Percentiles rank a stretch among this genome's conserved stretches.
Evolutionary conservation across 164 flowering plant species (phyloP).

Genomic region (Saururus chinensis): DNA sequence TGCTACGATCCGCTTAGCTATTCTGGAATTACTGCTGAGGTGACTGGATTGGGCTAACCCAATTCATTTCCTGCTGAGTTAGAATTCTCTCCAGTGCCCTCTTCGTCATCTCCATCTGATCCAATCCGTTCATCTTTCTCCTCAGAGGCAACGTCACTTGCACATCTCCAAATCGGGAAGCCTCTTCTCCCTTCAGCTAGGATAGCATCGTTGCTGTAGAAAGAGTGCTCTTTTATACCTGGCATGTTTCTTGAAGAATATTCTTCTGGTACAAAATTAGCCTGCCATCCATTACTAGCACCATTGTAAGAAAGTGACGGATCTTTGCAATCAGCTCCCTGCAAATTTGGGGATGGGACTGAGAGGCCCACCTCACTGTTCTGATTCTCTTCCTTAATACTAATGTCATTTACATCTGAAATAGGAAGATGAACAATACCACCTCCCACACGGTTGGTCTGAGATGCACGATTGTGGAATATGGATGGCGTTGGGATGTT

Average conservation of each 20-base stretch:
- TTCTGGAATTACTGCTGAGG: background rate
- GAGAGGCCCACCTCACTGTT: conserved; percentile 7
- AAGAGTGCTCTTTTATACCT: background rate
- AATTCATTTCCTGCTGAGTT: conserved; percentile 25
- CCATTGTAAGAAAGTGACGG: background rate
- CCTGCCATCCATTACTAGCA: conserved; percentile 14
- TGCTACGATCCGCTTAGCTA: background rate
- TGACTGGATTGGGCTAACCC: conserved; percentile 6
- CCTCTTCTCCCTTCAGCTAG: conserved; percentile 11
- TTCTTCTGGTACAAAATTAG: conserved; percentile 8
- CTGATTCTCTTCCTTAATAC: conserved; percentile 9
- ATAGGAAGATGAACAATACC: conserved; percentile 3
- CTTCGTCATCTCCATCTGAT: conserved; percentile 19
- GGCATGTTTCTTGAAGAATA: conserved; percentile 1
- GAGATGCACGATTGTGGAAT: conserved; percentile 9
- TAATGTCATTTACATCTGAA: conserved; percentile 5
- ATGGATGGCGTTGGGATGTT: conserved; percentile 6
- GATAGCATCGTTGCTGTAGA: too few relatives aligned
- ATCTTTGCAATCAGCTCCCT: conserved; percentile 2
- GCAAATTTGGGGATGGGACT: conserved; percentile 7
- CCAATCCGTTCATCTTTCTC: conserved; percentile 19
- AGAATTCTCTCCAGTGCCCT: conserved; percentile 23
- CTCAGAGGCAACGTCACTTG: conserved; percentile 17
- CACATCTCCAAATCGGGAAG: conserved; percentile 17
- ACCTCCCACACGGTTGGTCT: conserved; percentile 5